Evolutionary conservation across 257 asterid genomes (phyloP).

Genomic region (Plantago major): DNA sequence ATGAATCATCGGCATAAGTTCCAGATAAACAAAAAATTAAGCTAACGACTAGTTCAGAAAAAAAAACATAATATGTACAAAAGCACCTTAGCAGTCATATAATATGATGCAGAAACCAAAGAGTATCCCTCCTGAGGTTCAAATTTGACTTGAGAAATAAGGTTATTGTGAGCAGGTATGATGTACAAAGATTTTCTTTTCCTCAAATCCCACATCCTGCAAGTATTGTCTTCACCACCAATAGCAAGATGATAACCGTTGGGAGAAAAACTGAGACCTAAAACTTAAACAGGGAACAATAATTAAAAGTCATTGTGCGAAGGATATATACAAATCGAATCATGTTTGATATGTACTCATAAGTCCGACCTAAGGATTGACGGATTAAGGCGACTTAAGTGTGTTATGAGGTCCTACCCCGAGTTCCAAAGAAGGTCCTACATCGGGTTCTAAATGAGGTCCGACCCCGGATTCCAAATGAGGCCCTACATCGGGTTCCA

Average conservation of each 20-base stretch:
- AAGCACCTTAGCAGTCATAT: constrained; percentile 79
- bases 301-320: constrained; percentile 4
- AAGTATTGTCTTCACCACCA: constrained; percentile 96
- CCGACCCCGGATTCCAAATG: too few species aligned
- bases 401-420: too few species aligned
- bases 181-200: constrained; percentile 64
- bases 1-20: constrained; percentile 18
- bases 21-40: not conserved
- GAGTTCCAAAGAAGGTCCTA: too few species aligned
- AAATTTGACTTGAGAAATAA: constrained; percentile 85
- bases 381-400: too few species aligned
- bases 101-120: constrained; percentile 85
- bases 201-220: constrained; percentile 93
- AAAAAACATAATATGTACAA: not conserved
- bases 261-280: constrained; percentile 81
- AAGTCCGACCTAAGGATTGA: too few species aligned
- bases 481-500: too few species aligned
- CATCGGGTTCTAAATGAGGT: too few species aligned
- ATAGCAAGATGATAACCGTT: constrained; percentile 94
- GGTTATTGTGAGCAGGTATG: constrained; percentile 93
- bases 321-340: not conserved
- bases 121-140: constrained; percentile 95
- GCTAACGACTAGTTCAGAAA: not conserved
- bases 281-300: constrained; percentile 43
- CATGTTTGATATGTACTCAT: too few species aligned